Evolutionary conservation across 2,329 filamentous ascomycete genomes (phyloP), one percentile per base, ranked within the genome.

Genomic region (Xylariaceae sp.): DNA sequence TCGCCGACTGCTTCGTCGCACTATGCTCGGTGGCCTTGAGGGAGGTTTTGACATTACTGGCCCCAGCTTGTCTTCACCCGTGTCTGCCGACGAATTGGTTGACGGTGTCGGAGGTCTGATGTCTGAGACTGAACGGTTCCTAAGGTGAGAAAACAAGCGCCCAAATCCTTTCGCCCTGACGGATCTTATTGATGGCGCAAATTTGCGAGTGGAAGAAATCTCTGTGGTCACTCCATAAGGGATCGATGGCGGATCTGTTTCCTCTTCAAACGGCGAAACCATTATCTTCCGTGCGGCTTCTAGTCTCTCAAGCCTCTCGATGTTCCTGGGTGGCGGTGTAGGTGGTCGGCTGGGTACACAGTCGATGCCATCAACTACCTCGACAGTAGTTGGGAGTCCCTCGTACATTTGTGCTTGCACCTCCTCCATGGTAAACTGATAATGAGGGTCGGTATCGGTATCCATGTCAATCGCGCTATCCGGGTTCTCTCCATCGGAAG

Each of bases 401-500:
- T 50, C 57, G n/a, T 54, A 56, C n/a, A 59, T 46, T 1, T 45
- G 45, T 5, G 62, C 54, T 40, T 61, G 60, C 16, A 59, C 39
- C n/a, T 50, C 43, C 5, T 12, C 18, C 47, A 22, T 56, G 42
- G 45, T 60, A 55, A 11, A 54, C 56, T 5, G 61, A 40, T 28
- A 33, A 5, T 13, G 12, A 6, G 42, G 60, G 33, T 67, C 68
- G 44, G 65, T 64, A 41, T 67, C 68, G 44, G 65, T 64, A 41
- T 62, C 65, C 17, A 73, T 54, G 38, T 71, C 72, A 39, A 75
- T 71, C 22, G 72, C 73, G 49, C 69, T 74, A 56, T 75, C 73
- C 1, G 72, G 72, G 17, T 63, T 60, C 31, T 72, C 69, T 17
- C 65, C 69, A 12, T 69, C 48, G 14, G 70, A 73, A 13, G 68